Evolutionary conservation across 176 grass and related monocot genomes (phyloP).

Genomic region (Oropetium thomaeum): DNA sequence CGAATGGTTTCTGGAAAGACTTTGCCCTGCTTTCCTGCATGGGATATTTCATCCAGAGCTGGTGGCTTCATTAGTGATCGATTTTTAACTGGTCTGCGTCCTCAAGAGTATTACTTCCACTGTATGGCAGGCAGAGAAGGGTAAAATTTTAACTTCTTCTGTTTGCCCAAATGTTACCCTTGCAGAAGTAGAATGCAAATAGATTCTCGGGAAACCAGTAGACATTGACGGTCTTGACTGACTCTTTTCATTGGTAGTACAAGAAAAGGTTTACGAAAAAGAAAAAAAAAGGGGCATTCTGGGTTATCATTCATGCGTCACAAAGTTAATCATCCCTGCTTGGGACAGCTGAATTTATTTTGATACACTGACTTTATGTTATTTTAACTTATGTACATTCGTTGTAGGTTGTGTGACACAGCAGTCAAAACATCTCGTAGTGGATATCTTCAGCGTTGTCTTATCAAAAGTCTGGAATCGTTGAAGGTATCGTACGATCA

Average conservation of each 20-base stretch:
- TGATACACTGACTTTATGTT: too few relatives aligned
- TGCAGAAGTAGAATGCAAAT: neutral
- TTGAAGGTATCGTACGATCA: conserved; percentile 86
- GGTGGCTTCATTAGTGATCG: conserved; percentile 87
- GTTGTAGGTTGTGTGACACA: conserved; percentile 78
- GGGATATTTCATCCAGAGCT: conserved; percentile 76
- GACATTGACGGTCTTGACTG: neutral
- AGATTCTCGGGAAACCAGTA: neutral
- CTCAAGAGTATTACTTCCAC: conserved; percentile 98
- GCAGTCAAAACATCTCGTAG: conserved; percentile 96
- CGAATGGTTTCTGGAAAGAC: conserved; percentile 93
- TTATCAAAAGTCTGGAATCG: conserved; percentile 86
- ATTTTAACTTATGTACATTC: conserved; percentile 25
- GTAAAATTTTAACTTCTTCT: conserved; percentile 45
- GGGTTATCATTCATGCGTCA: too few relatives aligned
- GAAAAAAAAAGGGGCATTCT: too few relatives aligned
- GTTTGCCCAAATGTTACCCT: neutral
- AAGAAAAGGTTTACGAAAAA: too few relatives aligned
- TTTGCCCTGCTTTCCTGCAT: conserved; percentile 84
- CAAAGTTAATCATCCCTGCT: too few relatives aligned
- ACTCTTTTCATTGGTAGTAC: too few relatives aligned
- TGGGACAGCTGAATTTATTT: too few relatives aligned
- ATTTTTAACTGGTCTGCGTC: conserved; percentile 92
- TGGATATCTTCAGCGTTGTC: conserved; percentile 93
- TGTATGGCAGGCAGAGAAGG: conserved; percentile 99